Conservation (phyloP, 2,329 filamentous ascomycete genomes). For the Penicillium sp. region DNA sequence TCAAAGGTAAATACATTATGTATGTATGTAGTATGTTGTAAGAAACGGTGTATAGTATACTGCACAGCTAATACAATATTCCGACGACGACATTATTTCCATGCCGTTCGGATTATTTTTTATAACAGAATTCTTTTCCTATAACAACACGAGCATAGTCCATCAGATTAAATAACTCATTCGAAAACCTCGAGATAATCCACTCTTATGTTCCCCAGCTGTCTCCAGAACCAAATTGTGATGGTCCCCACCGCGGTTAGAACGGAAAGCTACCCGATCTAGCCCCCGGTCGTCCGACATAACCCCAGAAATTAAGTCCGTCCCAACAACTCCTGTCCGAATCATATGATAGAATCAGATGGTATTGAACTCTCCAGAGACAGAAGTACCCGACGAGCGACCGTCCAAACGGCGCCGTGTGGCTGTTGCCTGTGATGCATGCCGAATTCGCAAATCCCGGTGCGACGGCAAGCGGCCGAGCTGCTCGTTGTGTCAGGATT, state of each 20-base stretch:
- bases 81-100: background rate
- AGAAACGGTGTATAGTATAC: background rate
- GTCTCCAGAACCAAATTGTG: background rate
- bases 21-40: background rate
- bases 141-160: background rate
- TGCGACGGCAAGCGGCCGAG: conserved; percentile 47
- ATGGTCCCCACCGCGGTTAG: background rate
- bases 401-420: conserved; percentile 38
- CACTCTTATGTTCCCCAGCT: no score
- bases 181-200: background rate
- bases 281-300: background rate
- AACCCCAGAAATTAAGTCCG: background rate
- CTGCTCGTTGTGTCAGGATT: conserved; percentile 44
- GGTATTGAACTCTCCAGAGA: background rate
- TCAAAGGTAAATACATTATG: background rate
- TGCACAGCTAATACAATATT: background rate
- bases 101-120: no score
- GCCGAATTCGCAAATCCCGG: conserved; percentile 38
- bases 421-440: conserved; percentile 42
- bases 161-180: background rate
- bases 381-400: background rate
- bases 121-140: background rate
- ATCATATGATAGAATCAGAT: background rate
- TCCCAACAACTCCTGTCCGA: background rate
- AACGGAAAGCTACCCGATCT: background rate